phyloP scores from a whole-genome alignment of 331 rosid genomes.

The Rhamnella rubrinervis region DNA sequence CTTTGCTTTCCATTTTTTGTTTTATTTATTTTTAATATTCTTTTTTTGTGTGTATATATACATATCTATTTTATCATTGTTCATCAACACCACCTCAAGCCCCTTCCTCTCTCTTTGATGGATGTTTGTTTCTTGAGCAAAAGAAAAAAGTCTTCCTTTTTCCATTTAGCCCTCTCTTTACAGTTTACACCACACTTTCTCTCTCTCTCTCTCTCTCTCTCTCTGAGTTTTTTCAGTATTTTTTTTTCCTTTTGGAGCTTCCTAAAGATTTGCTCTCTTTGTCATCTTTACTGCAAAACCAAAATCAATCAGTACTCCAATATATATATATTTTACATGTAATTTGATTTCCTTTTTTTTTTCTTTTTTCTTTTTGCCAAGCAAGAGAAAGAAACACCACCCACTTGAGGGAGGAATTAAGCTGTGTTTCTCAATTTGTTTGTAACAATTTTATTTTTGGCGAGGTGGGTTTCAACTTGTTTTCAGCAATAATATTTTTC shows the following conservation, averaged over 20 bases:
- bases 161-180: constrained; percentile 23
- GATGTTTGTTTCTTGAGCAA: constrained; percentile 58
- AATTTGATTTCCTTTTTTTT: too few relatives aligned
- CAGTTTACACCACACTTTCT: constrained; percentile 33
- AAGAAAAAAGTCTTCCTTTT: constrained; percentile 27
- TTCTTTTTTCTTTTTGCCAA: too few relatives aligned
- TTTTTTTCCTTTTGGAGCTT: background rate
- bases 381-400: too few relatives aligned
- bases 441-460: too few relatives aligned
- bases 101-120: constrained; percentile 23
- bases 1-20: constrained; percentile 14
- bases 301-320: too few relatives aligned
- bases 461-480: background rate
- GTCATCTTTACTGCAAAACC: constrained; percentile 10
- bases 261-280: constrained; percentile 13
- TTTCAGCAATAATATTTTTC: background rate
- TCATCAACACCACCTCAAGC: constrained; percentile 1
- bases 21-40: background rate
- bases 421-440: too few relatives aligned
- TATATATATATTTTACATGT: too few relatives aligned
- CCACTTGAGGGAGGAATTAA: too few relatives aligned
- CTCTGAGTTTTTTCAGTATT: background rate
- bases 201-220: constrained; percentile 15
- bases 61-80: background rate
- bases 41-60: background rate